Percentiles rank a stretch among this genome's conserved stretches.
phyloP scores from a whole-genome alignment of 805 yeast genomes.

The Yarrowia hollandica region DNA sequence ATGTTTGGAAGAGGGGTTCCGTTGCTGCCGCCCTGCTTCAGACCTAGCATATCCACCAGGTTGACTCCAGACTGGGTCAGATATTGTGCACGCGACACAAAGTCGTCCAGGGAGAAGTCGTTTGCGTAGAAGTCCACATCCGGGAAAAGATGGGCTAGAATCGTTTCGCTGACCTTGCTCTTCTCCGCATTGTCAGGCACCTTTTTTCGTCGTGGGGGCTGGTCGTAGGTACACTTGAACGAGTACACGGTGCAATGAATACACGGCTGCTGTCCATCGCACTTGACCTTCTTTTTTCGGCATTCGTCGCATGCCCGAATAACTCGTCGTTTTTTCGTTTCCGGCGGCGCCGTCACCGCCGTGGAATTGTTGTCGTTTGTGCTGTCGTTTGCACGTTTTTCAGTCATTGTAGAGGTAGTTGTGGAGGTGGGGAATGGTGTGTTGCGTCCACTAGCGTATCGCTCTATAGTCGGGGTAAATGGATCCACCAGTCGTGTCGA shows the following conservation, averaged over 20 bases:
- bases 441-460: too few species aligned
- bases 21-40: slow-evolving; percentile 7
- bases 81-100: slow-evolving; percentile 35
- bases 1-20: not conserved
- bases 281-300: slow-evolving; percentile 45
- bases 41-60: slow-evolving; percentile 3
- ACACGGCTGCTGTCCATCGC: slow-evolving; percentile 80
- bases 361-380: not conserved
- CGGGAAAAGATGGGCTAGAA: slow-evolving; percentile 45
- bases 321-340: slow-evolving; percentile 47
- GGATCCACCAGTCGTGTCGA: slow-evolving; percentile 5
- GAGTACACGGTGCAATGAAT: slow-evolving; percentile 83
- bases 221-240: slow-evolving; percentile 80
- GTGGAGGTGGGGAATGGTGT: not conserved
- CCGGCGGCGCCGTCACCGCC: not conserved
- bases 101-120: slow-evolving; percentile 38
- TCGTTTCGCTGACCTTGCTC: slow-evolving; percentile 42
- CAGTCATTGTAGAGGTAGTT: not conserved
- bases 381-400: slow-evolving; percentile 16
- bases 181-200: slow-evolving; percentile 41
- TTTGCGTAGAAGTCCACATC: slow-evolving; percentile 44
- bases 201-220: slow-evolving; percentile 50
- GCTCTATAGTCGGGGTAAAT: too few species aligned
- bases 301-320: slow-evolving; percentile 78
- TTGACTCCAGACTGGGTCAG: slow-evolving; percentile 31